phyloP scores from a whole-genome alignment of 768 basidiomycete species.

The Rubroboletus satanas region DNA sequence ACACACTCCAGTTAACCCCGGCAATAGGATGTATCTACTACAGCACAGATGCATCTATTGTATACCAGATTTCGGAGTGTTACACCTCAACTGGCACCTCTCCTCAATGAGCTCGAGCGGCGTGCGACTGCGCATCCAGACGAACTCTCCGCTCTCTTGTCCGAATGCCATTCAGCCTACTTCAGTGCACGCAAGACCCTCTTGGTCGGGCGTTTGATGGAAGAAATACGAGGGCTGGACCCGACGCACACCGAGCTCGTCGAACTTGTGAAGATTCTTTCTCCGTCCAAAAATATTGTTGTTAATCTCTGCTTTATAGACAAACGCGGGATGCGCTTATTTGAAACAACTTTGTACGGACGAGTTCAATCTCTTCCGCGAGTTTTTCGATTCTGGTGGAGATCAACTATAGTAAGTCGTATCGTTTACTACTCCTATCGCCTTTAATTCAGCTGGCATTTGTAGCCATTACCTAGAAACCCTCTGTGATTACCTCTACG shows the following conservation, averaged over 20 bases:
- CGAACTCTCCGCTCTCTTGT: constrained; percentile 75
- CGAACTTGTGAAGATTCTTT: constrained; percentile 60
- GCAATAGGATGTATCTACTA: constrained; percentile 67
- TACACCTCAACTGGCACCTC: constrained; percentile 65
- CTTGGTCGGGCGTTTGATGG: constrained; percentile 65
- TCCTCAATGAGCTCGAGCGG: constrained; percentile 82
- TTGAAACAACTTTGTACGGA: constrained; percentile 87
- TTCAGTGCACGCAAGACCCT: constrained; percentile 69
- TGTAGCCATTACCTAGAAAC: constrained; percentile 84
- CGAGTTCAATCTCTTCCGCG: constrained; percentile 81
- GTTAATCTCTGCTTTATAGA: constrained; percentile 42
- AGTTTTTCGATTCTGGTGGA: constrained; percentile 87
- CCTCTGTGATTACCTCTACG: constrained; percentile 91
- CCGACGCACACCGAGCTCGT: constrained; percentile 79
- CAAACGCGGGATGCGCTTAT: constrained; percentile 87
- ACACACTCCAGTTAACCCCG: neutral
- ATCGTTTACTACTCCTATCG: neutral
- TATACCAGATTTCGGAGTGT: constrained; percentile 85
- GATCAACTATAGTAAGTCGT: constrained; percentile 62
- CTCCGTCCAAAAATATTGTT: neutral
- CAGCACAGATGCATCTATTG: constrained; percentile 78
- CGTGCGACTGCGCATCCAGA: constrained; percentile 73
- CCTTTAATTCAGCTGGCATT: constrained; percentile 4
- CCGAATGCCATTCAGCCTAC: constrained; percentile 87
- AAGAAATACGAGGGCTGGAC: constrained; percentile 82